Percentiles rank a stretch among this genome's conserved stretches.
phyloP scores from a whole-genome alignment of 305 asterid genomes.

The Rubia tinctorum region DNA sequence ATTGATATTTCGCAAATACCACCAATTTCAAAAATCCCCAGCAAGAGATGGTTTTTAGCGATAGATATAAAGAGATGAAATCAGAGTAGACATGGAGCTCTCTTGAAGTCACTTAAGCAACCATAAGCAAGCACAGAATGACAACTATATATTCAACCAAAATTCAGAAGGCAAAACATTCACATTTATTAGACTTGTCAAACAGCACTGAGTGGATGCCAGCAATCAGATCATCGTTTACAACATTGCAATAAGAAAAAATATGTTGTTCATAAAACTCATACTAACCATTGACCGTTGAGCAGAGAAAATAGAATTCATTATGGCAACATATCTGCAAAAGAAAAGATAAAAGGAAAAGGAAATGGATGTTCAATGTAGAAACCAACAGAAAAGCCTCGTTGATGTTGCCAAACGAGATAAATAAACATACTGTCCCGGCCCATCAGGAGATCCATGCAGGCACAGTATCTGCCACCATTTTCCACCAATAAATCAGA shows the following conservation, averaged over 20 bases:
- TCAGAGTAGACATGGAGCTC: background rate
- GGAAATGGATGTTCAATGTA: slow-evolving; percentile 19
- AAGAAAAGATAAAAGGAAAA: background rate
- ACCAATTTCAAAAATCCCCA: background rate
- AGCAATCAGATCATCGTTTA: background rate
- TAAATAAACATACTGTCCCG: slow-evolving; percentile 72
- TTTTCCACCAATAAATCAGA: slow-evolving; percentile 22
- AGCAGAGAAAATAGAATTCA: slow-evolving; percentile 96
- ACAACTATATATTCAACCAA: background rate
- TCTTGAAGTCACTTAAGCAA: background rate
- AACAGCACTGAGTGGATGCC: background rate
- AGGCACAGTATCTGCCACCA: slow-evolving; percentile 80
- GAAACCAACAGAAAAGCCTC: slow-evolving; percentile 2
- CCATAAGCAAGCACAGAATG: background rate
- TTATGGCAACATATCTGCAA: slow-evolving; percentile 90
- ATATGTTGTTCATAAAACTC: background rate
- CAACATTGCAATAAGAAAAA: background rate
- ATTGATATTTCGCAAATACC: background rate
- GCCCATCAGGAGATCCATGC: slow-evolving; percentile 97
- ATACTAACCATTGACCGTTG: slow-evolving; percentile 79
- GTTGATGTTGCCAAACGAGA: slow-evolving; percentile 16
- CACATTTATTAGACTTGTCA: background rate
- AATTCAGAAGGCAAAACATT: background rate
- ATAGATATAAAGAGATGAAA: background rate
- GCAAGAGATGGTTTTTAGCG: background rate